Evolutionary conservation across 805 yeast genomes (phyloP), one percentile per base, ranked within the genome.

Genomic region (Pichia nakasei): DNA sequence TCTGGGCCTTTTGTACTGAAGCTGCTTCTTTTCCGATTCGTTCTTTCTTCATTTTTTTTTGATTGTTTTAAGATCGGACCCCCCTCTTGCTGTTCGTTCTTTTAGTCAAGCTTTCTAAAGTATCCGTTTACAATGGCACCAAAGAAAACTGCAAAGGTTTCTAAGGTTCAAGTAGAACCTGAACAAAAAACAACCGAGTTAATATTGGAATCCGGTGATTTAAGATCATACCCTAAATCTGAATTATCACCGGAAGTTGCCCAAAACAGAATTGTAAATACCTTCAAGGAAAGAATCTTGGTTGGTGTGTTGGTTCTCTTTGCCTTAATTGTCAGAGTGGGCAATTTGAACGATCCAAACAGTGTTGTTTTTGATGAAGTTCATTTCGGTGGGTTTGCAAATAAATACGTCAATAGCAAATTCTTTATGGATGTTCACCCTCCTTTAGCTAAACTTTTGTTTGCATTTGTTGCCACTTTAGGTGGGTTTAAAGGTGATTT

Each of bases 301-400:
- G 49, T 76, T 7, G 59, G 54, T 3, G 57, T 66, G 15, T 65
- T 85, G 42, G 49, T 57, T 5, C 27, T 51, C 13, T 52, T 80
- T 32, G 74, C 95, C 0, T 48, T 70, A 12, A 54, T 63, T 38
- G 73, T 86, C 40, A 78, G 99, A 53, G 68, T 83, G 42, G 67
- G 70, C 51, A 67, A 73, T 43, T 67, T 93, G 46, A 67, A 73
- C 22, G 58, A 66, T 49, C 99, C 99, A 34, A 65, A 78, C 54
- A 78, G 89, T 24, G 97, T 93, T 38, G 97, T 93, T 22, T 93
- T 93, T 55, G 98, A 93, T 65, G 98, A 91, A 65, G 97, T 91
- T 42, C 98, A 93, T 64, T 93, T 93, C 56, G 98, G 98, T 45
- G 94, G 94, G n/a, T 93, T 91, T 66, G 95, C 98, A 18, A 73